Base-by-base conservation (phyloP, 2,329 filamentous ascomycete species). In the Metarhizium anisopliae region DNA sequence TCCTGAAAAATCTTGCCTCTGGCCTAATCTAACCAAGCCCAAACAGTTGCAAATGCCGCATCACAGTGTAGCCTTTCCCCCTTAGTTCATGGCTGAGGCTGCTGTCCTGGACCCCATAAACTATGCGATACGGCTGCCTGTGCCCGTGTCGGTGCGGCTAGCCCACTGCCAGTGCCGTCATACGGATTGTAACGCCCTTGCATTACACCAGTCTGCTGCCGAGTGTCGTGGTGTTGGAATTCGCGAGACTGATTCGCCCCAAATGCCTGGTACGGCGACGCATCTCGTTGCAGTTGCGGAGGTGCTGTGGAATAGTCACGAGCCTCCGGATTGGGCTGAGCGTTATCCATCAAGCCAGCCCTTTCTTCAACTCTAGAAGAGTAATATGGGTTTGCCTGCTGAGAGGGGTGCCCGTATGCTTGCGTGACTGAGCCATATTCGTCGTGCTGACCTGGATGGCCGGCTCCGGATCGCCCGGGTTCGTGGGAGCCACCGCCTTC, bases 331-430 rank as follows among this genome's bases (percentile, higher is more conserved):
- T 64, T 64, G 2, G 67, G 67, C 58, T 70, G 68, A 2, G 67
- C 67, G 51, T 70, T 55, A 2, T 72, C 71, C 55, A 78, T 74
- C 36, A 79, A 69, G 2, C 75, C 75, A 3, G 68, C 70, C 38
- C 68, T 73, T 64, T 80, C 73, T 20, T 74, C 72, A 11, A 35
- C 69, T 47, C 68, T 66, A 50, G 72, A 69, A 58, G 73, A 74
- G 58, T 74, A 63, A 35, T 63, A 65, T 2, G 71, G 14, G 16
- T 32, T 25, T 32, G 47, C 32, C 25, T 54, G 70, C 56, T 73
- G 74, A 18, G 70, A 72, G 45, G 74, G 61, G 47, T 72, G 68
- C 43, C 47, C 72, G 67, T 40, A 54, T 69, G 68, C 62, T 66
- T 71, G 59, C 63, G 38, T 40, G 13, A 50, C 55, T 43, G 50